A percentile compares a stretch with the other conserved stretches of the same genome.
Evolutionary conservation across 2,329 filamentous ascomycete species (phyloP).

Genomic region (Sclerotiophoma versabilis): DNA sequence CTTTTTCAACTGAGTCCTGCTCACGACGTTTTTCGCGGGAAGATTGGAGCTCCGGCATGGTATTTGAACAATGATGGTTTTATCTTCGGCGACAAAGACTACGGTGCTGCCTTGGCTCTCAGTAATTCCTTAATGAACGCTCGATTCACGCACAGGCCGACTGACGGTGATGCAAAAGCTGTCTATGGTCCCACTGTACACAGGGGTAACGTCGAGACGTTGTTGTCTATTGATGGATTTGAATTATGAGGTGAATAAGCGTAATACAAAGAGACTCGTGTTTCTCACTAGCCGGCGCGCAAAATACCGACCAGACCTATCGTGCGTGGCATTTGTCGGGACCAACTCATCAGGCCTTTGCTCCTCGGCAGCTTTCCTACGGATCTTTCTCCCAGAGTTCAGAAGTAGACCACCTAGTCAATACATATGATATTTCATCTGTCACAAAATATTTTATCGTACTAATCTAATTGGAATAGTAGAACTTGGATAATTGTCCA

Average conservation of each 20-base stretch:
- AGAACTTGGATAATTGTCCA: too few species aligned
- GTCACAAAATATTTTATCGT: too few species aligned
- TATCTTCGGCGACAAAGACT: neutral
- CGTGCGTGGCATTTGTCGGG: too few species aligned
- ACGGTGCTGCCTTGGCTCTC: neutral
- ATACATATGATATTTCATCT: too few species aligned
- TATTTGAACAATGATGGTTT: neutral
- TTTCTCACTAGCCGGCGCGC: too few species aligned
- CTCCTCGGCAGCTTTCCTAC: too few species aligned
- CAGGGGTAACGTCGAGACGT: neutral
- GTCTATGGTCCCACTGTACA: neutral
- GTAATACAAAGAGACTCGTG: too few species aligned
- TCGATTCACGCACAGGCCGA: neutral
- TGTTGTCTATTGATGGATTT: neutral
- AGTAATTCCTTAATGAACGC: neutral
- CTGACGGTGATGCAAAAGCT: neutral
- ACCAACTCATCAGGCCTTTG: too few species aligned
- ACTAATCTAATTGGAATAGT: too few species aligned
- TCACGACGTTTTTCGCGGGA: neutral
- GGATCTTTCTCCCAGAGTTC: too few species aligned
- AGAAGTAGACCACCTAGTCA: too few species aligned
- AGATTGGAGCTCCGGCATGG: neutral
- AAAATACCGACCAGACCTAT: too few species aligned
- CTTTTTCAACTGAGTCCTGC: slow-evolving; percentile 2
- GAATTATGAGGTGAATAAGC: neutral